Evolutionary conservation across 208 protist species (phyloP).

Genomic region (Wallacemonas collosoma): DNA sequence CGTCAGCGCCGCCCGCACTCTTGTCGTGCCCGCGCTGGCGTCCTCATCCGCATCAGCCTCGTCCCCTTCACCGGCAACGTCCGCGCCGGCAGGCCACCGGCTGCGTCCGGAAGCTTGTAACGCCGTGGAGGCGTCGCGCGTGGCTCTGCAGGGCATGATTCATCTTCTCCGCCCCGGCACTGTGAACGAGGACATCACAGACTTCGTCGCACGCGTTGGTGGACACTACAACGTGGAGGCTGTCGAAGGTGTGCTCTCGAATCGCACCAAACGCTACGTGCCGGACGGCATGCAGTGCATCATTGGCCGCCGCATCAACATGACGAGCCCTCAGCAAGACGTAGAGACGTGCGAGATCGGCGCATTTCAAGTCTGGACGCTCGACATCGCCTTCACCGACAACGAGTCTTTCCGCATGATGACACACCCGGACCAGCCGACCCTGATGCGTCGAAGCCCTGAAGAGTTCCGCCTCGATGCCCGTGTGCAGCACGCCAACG

Average conservation of each 20-base stretch:
- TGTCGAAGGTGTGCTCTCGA: conserved; percentile 97
- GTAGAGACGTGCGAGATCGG: conserved; percentile 85
- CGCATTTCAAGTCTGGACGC: conserved; percentile 81
- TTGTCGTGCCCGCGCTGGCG: conserved; percentile 63
- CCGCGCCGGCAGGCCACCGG: conserved; percentile 13
- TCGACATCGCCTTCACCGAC: conserved; percentile 91
- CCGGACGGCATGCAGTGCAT: conserved; percentile 97
- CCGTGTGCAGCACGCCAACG: conserved; percentile 60
- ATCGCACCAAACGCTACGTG: conserved; percentile 96
- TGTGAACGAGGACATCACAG: conserved; percentile 92
- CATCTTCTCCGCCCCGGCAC: conserved; percentile 73
- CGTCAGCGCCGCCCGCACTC: conserved; percentile 93
- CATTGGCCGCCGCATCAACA: conserved; percentile 82
- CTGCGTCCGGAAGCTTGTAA: conserved; percentile 68
- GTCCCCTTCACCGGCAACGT: conserved; percentile 4
- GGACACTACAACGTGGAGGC: conserved; percentile 89
- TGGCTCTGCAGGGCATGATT: conserved; percentile 89
- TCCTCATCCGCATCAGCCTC: conserved; percentile 2
- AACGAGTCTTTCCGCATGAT: conserved; percentile 46
- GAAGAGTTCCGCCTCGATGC: conserved; percentile 59
- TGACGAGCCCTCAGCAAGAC: conserved; percentile 86
- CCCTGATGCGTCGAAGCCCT: conserved; percentile 71
- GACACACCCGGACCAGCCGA: conserved; percentile 41
- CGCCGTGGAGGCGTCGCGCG: conserved; percentile 94
- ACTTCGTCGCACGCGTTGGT: conserved; percentile 92